A percentile compares a stretch with the other conserved stretches of the same genome.
Evolutionary conservation across 2,329 filamentous ascomycete genomes (phyloP).

Genomic region (Cercospora sojina): DNA sequence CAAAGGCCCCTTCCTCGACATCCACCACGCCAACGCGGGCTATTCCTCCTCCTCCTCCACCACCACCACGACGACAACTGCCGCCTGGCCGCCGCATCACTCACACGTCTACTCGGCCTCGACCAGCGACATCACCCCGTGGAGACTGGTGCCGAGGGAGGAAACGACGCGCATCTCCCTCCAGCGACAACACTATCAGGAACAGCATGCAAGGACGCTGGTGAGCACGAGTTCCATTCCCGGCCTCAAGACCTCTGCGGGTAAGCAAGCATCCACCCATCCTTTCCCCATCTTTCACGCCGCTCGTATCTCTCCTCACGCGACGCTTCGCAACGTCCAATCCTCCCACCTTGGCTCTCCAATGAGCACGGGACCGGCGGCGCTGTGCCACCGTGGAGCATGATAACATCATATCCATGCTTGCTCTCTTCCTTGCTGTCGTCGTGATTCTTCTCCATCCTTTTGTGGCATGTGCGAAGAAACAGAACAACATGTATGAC

Average conservation of each 20-base stretch:
- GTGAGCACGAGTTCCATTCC: conserved; percentile 34
- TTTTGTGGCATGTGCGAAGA: background rate
- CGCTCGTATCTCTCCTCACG: background rate
- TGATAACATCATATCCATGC: background rate
- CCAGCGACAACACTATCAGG: conserved; percentile 33
- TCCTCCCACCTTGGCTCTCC: conserved; percentile 10
- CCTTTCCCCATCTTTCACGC: background rate
- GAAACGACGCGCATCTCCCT: conserved; percentile 35
- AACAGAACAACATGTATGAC: background rate
- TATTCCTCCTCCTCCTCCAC: conserved; percentile 22
- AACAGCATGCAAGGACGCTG: conserved; percentile 28
- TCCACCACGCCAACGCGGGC: conserved; percentile 27
- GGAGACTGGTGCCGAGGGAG: conserved; percentile 27
- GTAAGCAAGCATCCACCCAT: conserved; percentile 31
- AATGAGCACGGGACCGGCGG: conserved; percentile 9
- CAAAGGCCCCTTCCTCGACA: conserved; percentile 27
- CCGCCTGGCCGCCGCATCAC: conserved; percentile 9
- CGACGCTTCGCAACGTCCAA: background rate
- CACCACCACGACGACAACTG: conserved; percentile 19
- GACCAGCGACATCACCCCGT: conserved; percentile 18
- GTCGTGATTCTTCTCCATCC: background rate
- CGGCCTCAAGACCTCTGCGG: conserved; percentile 39
- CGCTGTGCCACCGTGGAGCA: background rate
- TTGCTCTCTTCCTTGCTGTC: background rate
- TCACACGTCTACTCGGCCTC: conserved; percentile 15